Evolutionary conservation across 1,139 yeast species (phyloP).

Genomic region (Geotrichum klebahnii): DNA sequence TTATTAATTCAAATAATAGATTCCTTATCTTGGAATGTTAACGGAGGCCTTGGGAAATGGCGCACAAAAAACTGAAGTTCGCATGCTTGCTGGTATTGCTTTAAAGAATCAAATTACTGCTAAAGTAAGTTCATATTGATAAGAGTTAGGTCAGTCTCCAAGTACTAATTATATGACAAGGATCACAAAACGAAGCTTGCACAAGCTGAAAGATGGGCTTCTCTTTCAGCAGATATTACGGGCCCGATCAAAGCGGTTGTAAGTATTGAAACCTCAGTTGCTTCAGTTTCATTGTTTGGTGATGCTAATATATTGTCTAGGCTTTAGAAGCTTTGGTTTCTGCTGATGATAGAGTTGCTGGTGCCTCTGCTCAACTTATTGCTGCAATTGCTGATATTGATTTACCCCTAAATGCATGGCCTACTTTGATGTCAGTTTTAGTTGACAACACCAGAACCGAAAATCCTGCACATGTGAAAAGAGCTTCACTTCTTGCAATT

Average conservation of each 20-base stretch:
- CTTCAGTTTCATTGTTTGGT: neutral
- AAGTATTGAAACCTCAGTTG: no score
- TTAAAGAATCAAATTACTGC: conserved; percentile 84
- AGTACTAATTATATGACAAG: conserved; percentile 31
- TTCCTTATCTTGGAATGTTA: conserved; percentile 64
- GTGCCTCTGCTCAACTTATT: conserved; percentile 86
- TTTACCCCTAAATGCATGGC: conserved; percentile 84
- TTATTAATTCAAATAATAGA: conserved; percentile 9
- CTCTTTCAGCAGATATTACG: conserved; percentile 53
- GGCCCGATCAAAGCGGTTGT: conserved; percentile 52
- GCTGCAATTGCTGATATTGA: conserved; percentile 96
- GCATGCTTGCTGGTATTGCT: conserved; percentile 87
- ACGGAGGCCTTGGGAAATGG: conserved; percentile 69
- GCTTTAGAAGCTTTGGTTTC: conserved; percentile 64
- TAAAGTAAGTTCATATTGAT: conserved; percentile 34
- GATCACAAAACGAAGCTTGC: conserved; percentile 34
- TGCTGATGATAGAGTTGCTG: conserved; percentile 74
- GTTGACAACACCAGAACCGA: conserved; percentile 80
- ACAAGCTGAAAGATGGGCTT: conserved; percentile 52
- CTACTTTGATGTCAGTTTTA: conserved; percentile 72
- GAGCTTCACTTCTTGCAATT: conserved; percentile 80
- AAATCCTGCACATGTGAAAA: conserved; percentile 72
- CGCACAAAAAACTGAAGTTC: conserved; percentile 66
- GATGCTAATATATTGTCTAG: conserved; percentile 12
- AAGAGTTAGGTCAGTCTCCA: neutral